Evolutionary conservation across 345 rosid species (phyloP).

Genomic region (Microthlaspi erraticum): DNA sequence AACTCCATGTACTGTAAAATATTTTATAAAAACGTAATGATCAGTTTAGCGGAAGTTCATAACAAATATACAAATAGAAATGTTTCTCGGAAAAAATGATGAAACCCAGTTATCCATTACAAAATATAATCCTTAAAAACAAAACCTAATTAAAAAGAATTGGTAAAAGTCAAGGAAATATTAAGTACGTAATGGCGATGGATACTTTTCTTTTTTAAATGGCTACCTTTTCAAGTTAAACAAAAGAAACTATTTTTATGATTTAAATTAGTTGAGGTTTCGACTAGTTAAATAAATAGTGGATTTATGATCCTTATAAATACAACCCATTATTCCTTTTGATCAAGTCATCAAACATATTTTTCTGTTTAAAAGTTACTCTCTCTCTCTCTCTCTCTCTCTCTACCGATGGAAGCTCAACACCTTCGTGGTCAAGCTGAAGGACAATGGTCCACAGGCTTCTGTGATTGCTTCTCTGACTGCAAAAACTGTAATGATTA

Average conservation of each 20-base stretch:
- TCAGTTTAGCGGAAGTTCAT: not conserved
- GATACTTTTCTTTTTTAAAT: not conserved
- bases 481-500: slow-evolving; percentile 40
- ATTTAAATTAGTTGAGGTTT: not conserved
- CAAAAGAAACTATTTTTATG: not conserved
- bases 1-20: not conserved
- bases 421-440: slow-evolving; percentile 32
- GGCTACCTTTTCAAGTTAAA: not conserved
- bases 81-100: not conserved
- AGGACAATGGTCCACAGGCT: slow-evolving; percentile 58
- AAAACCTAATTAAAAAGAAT: not conserved
- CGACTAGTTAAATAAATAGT: not conserved
- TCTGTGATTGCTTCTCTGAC: slow-evolving; percentile 56
- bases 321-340: slow-evolving; percentile 11
- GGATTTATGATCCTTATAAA: slow-evolving; percentile 27
- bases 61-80: too few relatives aligned
- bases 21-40: not conserved
- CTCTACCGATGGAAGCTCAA: slow-evolving; percentile 38
- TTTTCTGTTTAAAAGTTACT: not conserved
- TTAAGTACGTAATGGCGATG: slow-evolving; percentile 4
- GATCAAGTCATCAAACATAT: not conserved
- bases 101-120: not conserved
- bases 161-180: slow-evolving; percentile 15
- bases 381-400: not conserved
- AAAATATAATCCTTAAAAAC: not conserved